These are phyloP conservation scores for Acanthochlamys bracteata DNA, from an alignment of 106 monocot genomes.

Conservation along the genomic window DNA sequence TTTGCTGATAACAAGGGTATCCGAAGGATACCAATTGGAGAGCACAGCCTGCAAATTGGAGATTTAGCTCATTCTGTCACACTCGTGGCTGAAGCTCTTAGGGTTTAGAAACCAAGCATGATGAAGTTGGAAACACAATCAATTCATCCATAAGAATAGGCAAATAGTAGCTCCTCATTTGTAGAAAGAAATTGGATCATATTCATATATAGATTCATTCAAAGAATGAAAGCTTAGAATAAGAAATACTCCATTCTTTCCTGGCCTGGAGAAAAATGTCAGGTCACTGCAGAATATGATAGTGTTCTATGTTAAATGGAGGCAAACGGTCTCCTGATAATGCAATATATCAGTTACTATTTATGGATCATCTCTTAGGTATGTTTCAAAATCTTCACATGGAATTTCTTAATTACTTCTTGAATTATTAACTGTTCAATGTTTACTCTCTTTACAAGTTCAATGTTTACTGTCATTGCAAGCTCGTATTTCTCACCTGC, in stretches of 20 bases:
- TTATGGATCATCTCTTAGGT: no score
- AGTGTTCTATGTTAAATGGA: no score
- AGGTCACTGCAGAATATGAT: no score
- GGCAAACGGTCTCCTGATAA: no score
- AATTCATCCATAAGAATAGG: not conserved
- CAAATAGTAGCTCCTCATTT: not conserved
- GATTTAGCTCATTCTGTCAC: slow-evolving; percentile 46
- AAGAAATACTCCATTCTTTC: no score
- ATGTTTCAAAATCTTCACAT: no score
- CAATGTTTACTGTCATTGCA: slow-evolving; percentile 82
- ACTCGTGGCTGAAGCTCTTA: slow-evolving; percentile 12
- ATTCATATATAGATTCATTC: no score
- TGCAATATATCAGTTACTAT: no score
- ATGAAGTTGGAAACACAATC: not conserved
- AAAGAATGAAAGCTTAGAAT: no score
- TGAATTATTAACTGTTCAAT: slow-evolving; percentile 98
- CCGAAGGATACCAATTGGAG: slow-evolving; percentile 55
- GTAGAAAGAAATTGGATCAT: no score
- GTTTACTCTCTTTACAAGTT: slow-evolving; percentile 89
- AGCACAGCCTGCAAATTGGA: slow-evolving; percentile 60
- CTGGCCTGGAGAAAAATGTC: no score
- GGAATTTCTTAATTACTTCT: no score
- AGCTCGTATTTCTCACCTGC: slow-evolving; percentile 94
- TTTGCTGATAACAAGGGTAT: slow-evolving; percentile 28
- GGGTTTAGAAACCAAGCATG: not conserved